Conservation (phyloP, 1,139 yeast species). For the Kodamaea sp. region DNA sequence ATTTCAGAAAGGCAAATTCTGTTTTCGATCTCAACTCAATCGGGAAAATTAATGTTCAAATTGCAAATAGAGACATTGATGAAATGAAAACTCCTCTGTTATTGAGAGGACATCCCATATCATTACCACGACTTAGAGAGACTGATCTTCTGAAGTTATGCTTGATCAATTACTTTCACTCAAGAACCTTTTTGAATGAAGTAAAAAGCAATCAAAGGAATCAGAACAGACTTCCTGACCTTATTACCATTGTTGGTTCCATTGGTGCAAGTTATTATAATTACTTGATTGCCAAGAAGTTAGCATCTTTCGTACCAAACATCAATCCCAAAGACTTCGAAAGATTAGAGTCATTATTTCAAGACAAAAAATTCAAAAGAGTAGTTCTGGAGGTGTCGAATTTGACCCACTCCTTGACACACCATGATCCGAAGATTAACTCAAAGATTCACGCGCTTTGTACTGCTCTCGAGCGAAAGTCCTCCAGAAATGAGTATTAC, state of each 20-base stretch:
- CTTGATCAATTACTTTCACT: constrained; percentile 17
- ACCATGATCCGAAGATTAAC: constrained; percentile 1
- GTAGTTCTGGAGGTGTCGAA: constrained; percentile 13
- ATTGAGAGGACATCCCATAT: not conserved
- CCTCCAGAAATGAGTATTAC: constrained; percentile 16
- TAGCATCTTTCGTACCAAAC: constrained; percentile 2
- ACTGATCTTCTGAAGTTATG: constrained; percentile 15
- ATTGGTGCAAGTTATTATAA: constrained; percentile 20
- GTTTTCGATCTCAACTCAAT: not conserved
- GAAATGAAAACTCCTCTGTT: not conserved
- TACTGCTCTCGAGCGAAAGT: constrained; percentile 5
- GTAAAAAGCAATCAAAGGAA: constrained; percentile 4
- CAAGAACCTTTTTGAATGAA: constrained; percentile 16
- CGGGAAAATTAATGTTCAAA: constrained; percentile 2
- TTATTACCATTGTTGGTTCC: constrained; percentile 17
- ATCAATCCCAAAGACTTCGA: constrained; percentile 1
- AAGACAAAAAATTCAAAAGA: constrained; percentile 21
- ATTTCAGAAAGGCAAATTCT: not conserved
- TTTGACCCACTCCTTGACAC: constrained; percentile 3
- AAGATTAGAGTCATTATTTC: constrained; percentile 10
- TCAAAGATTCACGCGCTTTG: constrained; percentile 9
- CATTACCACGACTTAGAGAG: constrained; percentile 6
- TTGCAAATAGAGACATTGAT: not conserved
- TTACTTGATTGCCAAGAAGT: constrained; percentile 12
- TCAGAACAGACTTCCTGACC: constrained; percentile 13